Base-by-base conservation (phyloP, 2,329 filamentous ascomycete species). In the Hyphodiscus sp. region DNA sequence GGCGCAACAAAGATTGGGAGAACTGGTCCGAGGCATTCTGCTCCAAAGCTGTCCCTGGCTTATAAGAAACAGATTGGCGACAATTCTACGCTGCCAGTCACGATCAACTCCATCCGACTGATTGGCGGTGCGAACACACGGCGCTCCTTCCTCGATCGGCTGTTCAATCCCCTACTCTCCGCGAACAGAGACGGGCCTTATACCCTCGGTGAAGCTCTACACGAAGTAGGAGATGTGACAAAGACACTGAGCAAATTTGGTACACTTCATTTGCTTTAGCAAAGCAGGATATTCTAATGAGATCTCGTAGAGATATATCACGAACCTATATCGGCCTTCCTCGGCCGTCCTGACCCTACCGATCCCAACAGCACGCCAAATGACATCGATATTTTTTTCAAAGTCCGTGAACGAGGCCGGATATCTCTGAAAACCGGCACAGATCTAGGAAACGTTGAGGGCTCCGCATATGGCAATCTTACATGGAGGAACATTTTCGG, bases 351-450 rank as follows among this genome's bases (percentile, higher is more conserved):
- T 11, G 79, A 83, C 55, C 79, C 81, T 47, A 80, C 83, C 45
- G 82, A 89, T 57, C 78, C 87, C 0, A 81, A 83, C 7, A 82
- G 85, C 10, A 83, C 83, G 1, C 82, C 86, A 1, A 90, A 84
- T 52, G 90, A 95, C 67, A 73, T 97, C 61, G 87, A 92, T 60
- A 80, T 96, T 50, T 87, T 86, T 64, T 79, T 96, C 53, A 83
- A 82, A 50, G 87, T 88, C 20, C 78, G 80, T 56, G 92, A 99
- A 71, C 85, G 89, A 61, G 86, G 89, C 30, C 85, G 87, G 41
- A 82, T 97, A 66, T 83, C 91, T 55, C 80, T 97, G 65, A 95
- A 95, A 74, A 96, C 91, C 0, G 94, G 94, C 55, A 97, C 94
- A 9, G 92, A 97, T 68, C 79, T 96, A 45, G 94, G 94, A 58